phyloP scores from a whole-genome alignment of 1,139 yeast genomes.

The Pichia sp. region DNA sequence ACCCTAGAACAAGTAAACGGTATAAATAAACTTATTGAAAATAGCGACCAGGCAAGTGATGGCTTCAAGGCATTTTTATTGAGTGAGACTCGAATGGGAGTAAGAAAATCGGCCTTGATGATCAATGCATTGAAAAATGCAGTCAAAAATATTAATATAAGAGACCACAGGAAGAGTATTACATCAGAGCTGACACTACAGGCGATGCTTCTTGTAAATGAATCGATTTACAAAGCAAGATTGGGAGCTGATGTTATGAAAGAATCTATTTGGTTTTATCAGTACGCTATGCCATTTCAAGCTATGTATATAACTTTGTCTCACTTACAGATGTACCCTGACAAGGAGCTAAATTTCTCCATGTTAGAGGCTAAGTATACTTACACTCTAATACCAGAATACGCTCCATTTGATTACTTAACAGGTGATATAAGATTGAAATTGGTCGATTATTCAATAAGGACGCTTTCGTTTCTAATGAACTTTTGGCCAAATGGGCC shows the following conservation, averaged over 20 bases:
- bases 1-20: constrained; percentile 10
- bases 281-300: constrained; percentile 22
- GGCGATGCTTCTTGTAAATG: constrained; percentile 19
- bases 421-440: constrained; percentile 14
- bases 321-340: constrained; percentile 16
- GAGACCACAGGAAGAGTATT: constrained; percentile 3
- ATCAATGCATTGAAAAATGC: constrained; percentile 15
- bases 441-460: constrained; percentile 12
- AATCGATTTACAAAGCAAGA: constrained; percentile 17
- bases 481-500: constrained; percentile 16
- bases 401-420: constrained; percentile 9
- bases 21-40: constrained; percentile 12
- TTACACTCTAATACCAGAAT: constrained; percentile 13
- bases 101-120: constrained; percentile 18
- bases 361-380: constrained; percentile 9
- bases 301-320: constrained; percentile 19
- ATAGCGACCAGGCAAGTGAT: neutral
- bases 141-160: constrained; percentile 4
- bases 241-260: constrained; percentile 11
- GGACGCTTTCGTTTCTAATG: constrained; percentile 6
- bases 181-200: constrained; percentile 18
- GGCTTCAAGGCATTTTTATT: constrained; percentile 14
- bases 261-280: constrained; percentile 17
- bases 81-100: constrained; percentile 19
- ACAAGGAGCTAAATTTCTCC: constrained; percentile 11